Evolutionary conservation across 2,329 filamentous ascomycete species (phyloP), one percentile per base, ranked within the genome.

Genomic region (Exophiala alcalophila): DNA sequence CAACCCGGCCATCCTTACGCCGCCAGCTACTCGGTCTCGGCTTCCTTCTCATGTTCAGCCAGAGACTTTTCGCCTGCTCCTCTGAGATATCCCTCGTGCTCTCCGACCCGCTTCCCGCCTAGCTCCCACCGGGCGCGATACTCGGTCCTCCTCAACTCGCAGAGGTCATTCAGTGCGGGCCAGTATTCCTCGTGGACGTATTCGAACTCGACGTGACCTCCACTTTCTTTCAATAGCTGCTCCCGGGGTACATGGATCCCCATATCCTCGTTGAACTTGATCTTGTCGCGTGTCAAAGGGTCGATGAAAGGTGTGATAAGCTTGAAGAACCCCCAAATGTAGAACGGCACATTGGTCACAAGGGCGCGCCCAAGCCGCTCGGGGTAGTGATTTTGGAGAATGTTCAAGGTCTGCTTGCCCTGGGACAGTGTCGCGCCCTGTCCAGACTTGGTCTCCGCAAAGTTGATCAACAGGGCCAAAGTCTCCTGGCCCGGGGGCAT

Each of bases 201-300:
- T 58, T 88, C 83, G 62, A 98, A 97, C 47, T 90, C 78, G 49
- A 94, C 77, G 35, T 86, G 77, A 44, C 92, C 91, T 33, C 83
- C 81, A 58, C 85, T 81, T 44, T 81, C 74, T 57, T 81, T 83
- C 82, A 88, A 85, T 39, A 98, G 78, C 63, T 97, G 91, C 58
- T 83, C 74, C 5, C 81, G 67, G 4, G 89, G 89, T 14, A 98
- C 84, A 63, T 89, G 88, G 55, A 85, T 73, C 55, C 76, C 76
- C 71, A 95, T 82, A 61, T 94, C 85, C 65, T 95, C 89, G 72
- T 97, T 96, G 76, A 95, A 96, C 71, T 92, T 94, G 70, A 98
- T 82, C 74, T 98, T 98, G 60, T 92, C 82, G 45, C 86, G 81
- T 7, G 92, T 98, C 58, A 90, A 71, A 5, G 92, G 92, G 66